Percentiles rank a stretch among this genome's conserved stretches.
Conservation (phyloP, 306 rosid genomes). For the Vigna mungo region DNA sequence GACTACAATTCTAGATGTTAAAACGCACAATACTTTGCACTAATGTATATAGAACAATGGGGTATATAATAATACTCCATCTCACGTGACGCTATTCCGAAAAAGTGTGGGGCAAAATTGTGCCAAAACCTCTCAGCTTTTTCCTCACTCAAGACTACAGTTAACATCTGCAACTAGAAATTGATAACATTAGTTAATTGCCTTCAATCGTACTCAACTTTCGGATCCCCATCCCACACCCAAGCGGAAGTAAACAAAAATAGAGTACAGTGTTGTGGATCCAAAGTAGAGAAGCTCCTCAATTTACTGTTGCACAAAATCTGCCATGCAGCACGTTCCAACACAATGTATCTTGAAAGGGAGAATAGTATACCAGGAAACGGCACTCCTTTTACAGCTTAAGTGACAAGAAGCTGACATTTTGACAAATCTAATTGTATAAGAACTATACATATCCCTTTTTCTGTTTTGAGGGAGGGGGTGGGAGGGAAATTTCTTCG, state of each 20-base stretch:
- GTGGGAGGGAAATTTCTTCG: constrained; percentile 40
- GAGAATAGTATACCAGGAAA: constrained; percentile 37
- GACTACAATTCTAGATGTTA: constrained; percentile 27
- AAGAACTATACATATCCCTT: constrained; percentile 57
- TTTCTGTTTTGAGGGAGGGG: constrained; percentile 35
- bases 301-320: constrained; percentile 37
- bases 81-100: constrained; percentile 32
- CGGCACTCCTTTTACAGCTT: constrained; percentile 31
- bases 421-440: constrained; percentile 42
- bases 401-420: constrained; percentile 49
- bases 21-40: constrained; percentile 28
- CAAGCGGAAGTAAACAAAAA: not conserved
- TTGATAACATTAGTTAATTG: constrained; percentile 29
- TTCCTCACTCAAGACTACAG: constrained; percentile 39
- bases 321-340: constrained; percentile 42
- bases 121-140: constrained; percentile 50
- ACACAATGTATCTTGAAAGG: constrained; percentile 35
- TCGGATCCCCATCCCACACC: constrained; percentile 32
- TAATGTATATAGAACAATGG: constrained; percentile 34
- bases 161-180: constrained; percentile 43
- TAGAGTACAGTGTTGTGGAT: constrained; percentile 34
- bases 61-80: constrained; percentile 37
- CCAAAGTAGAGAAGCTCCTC: constrained; percentile 38
- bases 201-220: constrained; percentile 23
- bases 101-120: constrained; percentile 50